Conservation (phyloP, 768 basidiomycete genomes). For the Dioszegia crocea region DNA sequence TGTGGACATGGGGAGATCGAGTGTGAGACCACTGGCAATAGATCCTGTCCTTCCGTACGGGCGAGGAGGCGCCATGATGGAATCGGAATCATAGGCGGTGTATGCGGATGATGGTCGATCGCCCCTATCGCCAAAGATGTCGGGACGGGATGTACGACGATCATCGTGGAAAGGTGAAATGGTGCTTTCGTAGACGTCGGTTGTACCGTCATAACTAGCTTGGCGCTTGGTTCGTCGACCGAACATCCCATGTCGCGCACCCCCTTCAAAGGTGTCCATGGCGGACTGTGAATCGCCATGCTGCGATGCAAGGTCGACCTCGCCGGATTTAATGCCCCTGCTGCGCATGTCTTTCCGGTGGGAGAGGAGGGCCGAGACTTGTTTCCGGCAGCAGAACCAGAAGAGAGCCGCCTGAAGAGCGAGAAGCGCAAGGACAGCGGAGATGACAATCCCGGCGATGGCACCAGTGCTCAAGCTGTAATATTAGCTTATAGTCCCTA, state of each 20-base stretch:
- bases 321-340: conserved; percentile 28
- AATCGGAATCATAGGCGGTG: conserved; percentile 4
- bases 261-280: background rate
- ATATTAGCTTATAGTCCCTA: background rate
- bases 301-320: conserved; percentile 29
- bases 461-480: conserved; percentile 29
- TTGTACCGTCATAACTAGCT: background rate
- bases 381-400: conserved; percentile 43
- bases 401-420: conserved; percentile 28
- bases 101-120: background rate
- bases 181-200: conserved; percentile 10
- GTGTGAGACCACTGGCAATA: conserved; percentile 8
- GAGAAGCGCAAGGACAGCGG: conserved; percentile 27
- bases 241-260: background rate
- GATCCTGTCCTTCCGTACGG: conserved; percentile 22
- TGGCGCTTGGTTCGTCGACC: background rate
- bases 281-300: background rate
- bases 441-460: conserved; percentile 37
- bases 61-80: conserved; percentile 14
- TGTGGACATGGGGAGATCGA: conserved; percentile 6
- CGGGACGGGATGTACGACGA: background rate
- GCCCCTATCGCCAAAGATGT: background rate
- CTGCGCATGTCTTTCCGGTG: conserved; percentile 31
- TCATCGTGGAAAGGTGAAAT: conserved; percentile 30
- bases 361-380: conserved; percentile 25